Conservation (phyloP, 1,284 basidiomycete genomes). For the Macrocystidia cucumis region DNA sequence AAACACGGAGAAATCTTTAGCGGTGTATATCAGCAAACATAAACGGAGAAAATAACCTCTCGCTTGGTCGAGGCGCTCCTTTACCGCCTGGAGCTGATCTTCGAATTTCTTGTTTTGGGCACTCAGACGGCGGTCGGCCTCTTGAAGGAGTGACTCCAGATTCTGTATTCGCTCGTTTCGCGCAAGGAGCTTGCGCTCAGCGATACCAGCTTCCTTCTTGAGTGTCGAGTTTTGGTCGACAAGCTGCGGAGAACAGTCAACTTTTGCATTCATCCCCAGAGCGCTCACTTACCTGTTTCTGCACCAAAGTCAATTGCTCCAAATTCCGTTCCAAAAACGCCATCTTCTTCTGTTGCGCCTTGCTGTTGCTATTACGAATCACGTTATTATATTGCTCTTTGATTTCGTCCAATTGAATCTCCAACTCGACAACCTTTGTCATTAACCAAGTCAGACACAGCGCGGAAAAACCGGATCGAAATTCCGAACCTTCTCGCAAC, state of each 20-base stretch:
- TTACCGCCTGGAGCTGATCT: slow-evolving; percentile 84
- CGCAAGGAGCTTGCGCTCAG: slow-evolving; percentile 92
- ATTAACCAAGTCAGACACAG: slow-evolving; percentile 9
- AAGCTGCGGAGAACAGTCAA: slow-evolving; percentile 45
- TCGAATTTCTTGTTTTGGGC: slow-evolving; percentile 96
- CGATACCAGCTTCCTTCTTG: slow-evolving; percentile 97
- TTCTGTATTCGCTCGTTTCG: slow-evolving; percentile 97
- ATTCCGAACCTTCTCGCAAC: slow-evolving; percentile 88
- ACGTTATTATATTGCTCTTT: slow-evolving; percentile 99
- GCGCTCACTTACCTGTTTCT: slow-evolving; percentile 79
- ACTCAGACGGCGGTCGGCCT: slow-evolving; percentile 87
- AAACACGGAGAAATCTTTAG: slow-evolving; percentile 13
- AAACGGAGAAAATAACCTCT: slow-evolving; percentile 46
- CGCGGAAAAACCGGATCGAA: slow-evolving; percentile 8
- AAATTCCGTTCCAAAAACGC: slow-evolving; percentile 96
- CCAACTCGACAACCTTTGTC: slow-evolving; percentile 90
- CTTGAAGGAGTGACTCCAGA: slow-evolving; percentile 86
- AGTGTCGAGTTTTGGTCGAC: slow-evolving; percentile 97
- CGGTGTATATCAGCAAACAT: slow-evolving; percentile 10
- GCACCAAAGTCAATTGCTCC: slow-evolving; percentile 91
- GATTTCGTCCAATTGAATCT: slow-evolving; percentile 98
- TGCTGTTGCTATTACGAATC: slow-evolving; percentile 94
- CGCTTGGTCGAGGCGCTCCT: slow-evolving; percentile 87
- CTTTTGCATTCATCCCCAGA: slow-evolving; percentile 2
- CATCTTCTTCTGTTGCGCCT: slow-evolving; percentile 99